phyloP scores from a whole-genome alignment of 352 stramenopile species.

The Hyaloperonospora brassicae region DNA sequence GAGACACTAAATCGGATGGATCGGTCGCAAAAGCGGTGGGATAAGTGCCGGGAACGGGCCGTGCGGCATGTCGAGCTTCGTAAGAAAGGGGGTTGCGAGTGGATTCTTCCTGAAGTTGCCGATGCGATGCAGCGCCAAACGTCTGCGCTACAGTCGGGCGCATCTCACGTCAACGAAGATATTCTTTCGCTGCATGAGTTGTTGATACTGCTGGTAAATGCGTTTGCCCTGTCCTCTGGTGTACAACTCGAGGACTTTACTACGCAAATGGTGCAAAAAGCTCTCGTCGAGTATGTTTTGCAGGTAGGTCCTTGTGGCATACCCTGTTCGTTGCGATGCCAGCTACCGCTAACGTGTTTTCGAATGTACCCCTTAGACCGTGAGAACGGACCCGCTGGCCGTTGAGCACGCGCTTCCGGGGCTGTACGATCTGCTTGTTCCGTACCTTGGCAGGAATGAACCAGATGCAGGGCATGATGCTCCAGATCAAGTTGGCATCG shows the following conservation, averaged over 20 bases:
- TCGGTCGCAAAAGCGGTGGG: conserved; percentile 33
- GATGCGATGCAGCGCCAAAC: conserved; percentile 53
- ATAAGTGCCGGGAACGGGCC: conserved; percentile 41
- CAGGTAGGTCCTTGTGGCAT: conserved; percentile 29
- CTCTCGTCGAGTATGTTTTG: conserved; percentile 36
- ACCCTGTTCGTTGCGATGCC: background rate
- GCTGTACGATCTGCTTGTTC: conserved; percentile 25
- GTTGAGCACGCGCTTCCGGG: conserved; percentile 28
- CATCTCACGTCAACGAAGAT: conserved; percentile 12
- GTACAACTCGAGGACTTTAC: conserved; percentile 54
- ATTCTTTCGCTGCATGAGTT: conserved; percentile 34
- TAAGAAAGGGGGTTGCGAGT: conserved; percentile 42
- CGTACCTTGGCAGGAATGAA: conserved; percentile 16
- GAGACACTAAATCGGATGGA: conserved; percentile 76
- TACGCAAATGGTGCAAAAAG: conserved; percentile 53
- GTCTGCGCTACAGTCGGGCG: conserved; percentile 12
- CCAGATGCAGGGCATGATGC: conserved; percentile 4
- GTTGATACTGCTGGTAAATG: conserved; percentile 52
- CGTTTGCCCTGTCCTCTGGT: conserved; percentile 47
- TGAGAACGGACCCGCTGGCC: conserved; percentile 16
- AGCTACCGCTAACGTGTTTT: conserved; percentile 5
- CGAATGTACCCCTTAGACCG: conserved; percentile 15
- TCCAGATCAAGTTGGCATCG: conserved; percentile 18
- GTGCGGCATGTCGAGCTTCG: conserved; percentile 44
- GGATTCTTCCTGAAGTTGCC: conserved; percentile 62